Conservation (phyloP, 768 basidiomycete genomes). For the Pisolithus albus region DNA sequence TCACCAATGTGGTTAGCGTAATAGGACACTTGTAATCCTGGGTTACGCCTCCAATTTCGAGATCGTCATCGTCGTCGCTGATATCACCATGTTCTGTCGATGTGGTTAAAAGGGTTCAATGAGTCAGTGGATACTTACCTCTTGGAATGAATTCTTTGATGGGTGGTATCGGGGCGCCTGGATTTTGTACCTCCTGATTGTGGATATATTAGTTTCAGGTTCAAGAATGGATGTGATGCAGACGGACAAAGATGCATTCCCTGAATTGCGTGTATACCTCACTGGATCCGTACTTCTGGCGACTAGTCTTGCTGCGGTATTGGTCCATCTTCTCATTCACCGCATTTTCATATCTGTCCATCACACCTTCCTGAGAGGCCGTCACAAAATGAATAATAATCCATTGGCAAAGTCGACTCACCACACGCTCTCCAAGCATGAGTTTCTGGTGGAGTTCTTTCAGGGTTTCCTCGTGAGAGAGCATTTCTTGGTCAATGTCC, state of each 20-base stretch:
- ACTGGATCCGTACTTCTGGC: slow-evolving; percentile 71
- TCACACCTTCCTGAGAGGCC: slow-evolving; percentile 41
- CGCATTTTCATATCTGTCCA: slow-evolving; percentile 44
- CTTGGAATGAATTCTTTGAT: slow-evolving; percentile 63
- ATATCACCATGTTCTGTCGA: slow-evolving; percentile 67
- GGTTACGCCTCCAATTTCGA: slow-evolving; percentile 81
- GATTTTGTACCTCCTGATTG: slow-evolving; percentile 58
- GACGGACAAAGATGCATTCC: slow-evolving; percentile 59
- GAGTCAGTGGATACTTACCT: slow-evolving; percentile 36
- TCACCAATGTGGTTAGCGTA: slow-evolving; percentile 53
- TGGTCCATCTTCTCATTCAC: slow-evolving; percentile 36
- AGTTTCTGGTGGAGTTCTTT: slow-evolving; percentile 52
- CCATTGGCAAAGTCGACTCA: slow-evolving; percentile 28
- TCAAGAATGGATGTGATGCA: not conserved
- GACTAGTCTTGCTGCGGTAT: slow-evolving; percentile 55
- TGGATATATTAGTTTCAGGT: slow-evolving; percentile 6
- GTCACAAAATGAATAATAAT: not conserved
- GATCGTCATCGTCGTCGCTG: slow-evolving; percentile 80
- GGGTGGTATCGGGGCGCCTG: slow-evolving; percentile 67
- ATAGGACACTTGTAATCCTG: slow-evolving; percentile 84
- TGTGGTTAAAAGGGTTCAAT: not conserved
- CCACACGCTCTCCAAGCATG: slow-evolving; percentile 51
- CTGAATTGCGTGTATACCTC: slow-evolving; percentile 56
- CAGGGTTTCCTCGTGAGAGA: slow-evolving; percentile 46
- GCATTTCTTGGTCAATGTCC: slow-evolving; percentile 59